phyloP scores from a whole-genome alignment of 768 basidiomycete genomes.

The Lactifluus hygrophoroides region DNA sequence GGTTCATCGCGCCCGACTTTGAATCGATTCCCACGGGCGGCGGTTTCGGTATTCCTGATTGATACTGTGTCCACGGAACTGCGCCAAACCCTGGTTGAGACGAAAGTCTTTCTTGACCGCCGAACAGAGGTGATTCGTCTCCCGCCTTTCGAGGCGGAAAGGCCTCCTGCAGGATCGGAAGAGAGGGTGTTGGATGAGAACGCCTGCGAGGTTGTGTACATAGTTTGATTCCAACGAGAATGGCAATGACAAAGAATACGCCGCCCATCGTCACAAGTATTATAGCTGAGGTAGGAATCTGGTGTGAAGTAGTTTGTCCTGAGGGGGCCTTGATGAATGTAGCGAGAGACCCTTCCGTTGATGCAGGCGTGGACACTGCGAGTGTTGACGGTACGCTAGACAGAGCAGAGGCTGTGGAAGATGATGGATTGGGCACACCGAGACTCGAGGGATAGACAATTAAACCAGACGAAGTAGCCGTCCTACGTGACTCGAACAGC shows the following conservation, averaged over 20 bases:
- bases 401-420: slow-evolving; percentile 1
- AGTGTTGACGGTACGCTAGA: neutral
- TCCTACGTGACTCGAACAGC: slow-evolving; percentile 18
- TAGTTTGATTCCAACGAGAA: slow-evolving; percentile 40
- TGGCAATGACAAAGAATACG: slow-evolving; percentile 39
- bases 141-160: slow-evolving; percentile 40
- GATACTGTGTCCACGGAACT: slow-evolving; percentile 33
- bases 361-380: neutral
- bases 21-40: neutral
- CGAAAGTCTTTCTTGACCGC: slow-evolving; percentile 60
- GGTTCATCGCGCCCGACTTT: neutral
- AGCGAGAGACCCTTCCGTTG: slow-evolving; percentile 14
- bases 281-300: slow-evolving; percentile 41
- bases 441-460: neutral
- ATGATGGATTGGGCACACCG: neutral
- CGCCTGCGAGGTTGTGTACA: slow-evolving; percentile 43
- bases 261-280: slow-evolving; percentile 46
- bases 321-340: slow-evolving; percentile 1
- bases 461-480: neutral
- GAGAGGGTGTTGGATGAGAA: slow-evolving; percentile 57
- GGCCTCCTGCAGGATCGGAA: slow-evolving; percentile 59
- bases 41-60: slow-evolving; percentile 19
- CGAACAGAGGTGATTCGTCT: slow-evolving; percentile 66
- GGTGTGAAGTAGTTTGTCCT: slow-evolving; percentile 23
- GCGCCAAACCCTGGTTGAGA: slow-evolving; percentile 33